Conservation (phyloP, 2,329 filamentous ascomycete genomes). For the Pyrenophora seminiperda region DNA sequence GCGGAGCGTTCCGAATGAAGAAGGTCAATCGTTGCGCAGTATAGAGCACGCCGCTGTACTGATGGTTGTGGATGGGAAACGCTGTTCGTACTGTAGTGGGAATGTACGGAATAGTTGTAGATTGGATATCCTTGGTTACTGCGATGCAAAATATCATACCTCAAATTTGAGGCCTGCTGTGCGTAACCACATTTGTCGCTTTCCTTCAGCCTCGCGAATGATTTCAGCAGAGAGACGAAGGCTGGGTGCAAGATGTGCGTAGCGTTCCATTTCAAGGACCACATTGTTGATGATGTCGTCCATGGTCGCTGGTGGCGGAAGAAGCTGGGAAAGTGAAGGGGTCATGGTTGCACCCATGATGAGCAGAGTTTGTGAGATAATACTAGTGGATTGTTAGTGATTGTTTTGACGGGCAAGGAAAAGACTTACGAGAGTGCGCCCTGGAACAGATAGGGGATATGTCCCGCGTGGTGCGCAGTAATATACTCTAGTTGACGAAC, state of each 20-base stretch:
- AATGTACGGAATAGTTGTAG: background rate
- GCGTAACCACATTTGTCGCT: constrained; percentile 65
- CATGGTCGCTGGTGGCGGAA: constrained; percentile 63
- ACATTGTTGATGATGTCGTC: constrained; percentile 80
- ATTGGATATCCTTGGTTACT: background rate
- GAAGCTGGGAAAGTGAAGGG: constrained; percentile 69
- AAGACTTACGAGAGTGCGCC: constrained; percentile 65
- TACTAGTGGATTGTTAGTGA: constrained; percentile 55
- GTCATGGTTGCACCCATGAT: constrained; percentile 87
- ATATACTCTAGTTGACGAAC: constrained; percentile 81
- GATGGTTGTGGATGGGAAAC: no score
- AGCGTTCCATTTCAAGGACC: constrained; percentile 74
- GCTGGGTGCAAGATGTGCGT: constrained; percentile 76
- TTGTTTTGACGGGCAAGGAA: background rate
- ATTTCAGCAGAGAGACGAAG: constrained; percentile 78
- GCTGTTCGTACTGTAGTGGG: no score
- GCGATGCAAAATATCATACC: constrained; percentile 29
- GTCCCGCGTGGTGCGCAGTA: constrained; percentile 77
- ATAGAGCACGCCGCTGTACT: background rate
- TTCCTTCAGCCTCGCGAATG: constrained; percentile 74
- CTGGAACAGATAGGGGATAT: constrained; percentile 86
- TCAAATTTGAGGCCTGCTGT: constrained; percentile 48
- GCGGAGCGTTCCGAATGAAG: constrained; percentile 2
- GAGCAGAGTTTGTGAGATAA: constrained; percentile 79
- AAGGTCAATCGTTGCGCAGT: constrained; percentile 1